Evolutionary conservation across 2,329 filamentous ascomycete species (phyloP).

Genomic region (Sodiomyces alkalinus): DNA sequence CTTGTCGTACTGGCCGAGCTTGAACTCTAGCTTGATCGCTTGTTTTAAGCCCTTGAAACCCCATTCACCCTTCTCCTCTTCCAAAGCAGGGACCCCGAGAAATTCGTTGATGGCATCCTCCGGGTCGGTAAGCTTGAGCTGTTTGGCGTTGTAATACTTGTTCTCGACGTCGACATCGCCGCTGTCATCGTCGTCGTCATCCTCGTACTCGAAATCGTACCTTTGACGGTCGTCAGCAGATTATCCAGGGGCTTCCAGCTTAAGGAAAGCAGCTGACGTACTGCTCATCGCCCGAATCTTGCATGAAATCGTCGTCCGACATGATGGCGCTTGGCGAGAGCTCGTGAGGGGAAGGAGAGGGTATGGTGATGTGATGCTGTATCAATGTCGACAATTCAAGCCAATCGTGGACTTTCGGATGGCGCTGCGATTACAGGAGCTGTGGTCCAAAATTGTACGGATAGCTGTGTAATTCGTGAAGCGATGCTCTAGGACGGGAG

Average conservation of each 20-base stretch:
- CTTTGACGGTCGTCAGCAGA: conserved; percentile 12
- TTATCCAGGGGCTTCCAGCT: background rate
- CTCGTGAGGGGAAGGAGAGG: too few relatives aligned
- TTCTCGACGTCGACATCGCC: conserved; percentile 95
- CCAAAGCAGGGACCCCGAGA: conserved; percentile 68
- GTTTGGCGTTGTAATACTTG: conserved; percentile 99
- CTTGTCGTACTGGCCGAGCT: conserved; percentile 73
- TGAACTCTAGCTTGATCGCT: conserved; percentile 94
- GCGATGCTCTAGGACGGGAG: too few relatives aligned
- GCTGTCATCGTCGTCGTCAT: conserved; percentile 72
- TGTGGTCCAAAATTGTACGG: too few relatives aligned
- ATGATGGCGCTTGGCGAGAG: conserved; percentile 23
- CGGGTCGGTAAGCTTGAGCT: conserved; percentile 76
- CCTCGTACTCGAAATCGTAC: conserved; percentile 98
- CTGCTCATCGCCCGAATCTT: conserved; percentile 32
- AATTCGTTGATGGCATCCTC: conserved; percentile 87
- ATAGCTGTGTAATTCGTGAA: too few relatives aligned
- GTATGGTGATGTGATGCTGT: too few relatives aligned
- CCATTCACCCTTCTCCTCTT: conserved; percentile 92
- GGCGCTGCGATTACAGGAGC: too few relatives aligned
- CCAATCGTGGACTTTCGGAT: too few relatives aligned
- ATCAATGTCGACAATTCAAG: too few relatives aligned
- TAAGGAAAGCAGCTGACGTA: conserved; percentile 8
- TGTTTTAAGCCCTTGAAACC: conserved; percentile 97
- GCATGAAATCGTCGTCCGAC: conserved; percentile 38